Conservation (phyloP, 192 early-diverging fungal species). For the Linnemannia exigua region DNA sequence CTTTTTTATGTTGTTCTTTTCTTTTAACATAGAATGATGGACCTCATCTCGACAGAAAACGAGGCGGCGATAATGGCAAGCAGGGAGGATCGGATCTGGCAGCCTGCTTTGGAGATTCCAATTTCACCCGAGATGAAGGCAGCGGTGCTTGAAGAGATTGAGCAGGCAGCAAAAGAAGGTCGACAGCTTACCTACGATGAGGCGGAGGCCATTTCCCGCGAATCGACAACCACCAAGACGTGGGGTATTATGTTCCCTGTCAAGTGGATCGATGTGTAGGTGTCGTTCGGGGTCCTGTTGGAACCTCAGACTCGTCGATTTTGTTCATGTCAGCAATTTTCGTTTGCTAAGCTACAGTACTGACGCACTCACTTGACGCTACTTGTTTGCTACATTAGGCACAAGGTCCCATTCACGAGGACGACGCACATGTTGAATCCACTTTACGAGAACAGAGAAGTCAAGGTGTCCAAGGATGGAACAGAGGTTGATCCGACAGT, state of each 20-base stretch:
- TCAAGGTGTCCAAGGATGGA: slow-evolving; percentile 65
- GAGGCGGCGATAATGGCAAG: slow-evolving; percentile 38
- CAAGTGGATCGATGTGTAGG: slow-evolving; percentile 66
- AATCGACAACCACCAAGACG: slow-evolving; percentile 57
- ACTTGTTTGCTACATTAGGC: slow-evolving; percentile 33
- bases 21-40: slow-evolving; percentile 47
- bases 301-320: too few species aligned
- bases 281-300: background rate
- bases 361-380: too few species aligned
- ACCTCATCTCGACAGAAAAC: slow-evolving; percentile 43
- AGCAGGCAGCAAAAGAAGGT: slow-evolving; percentile 43
- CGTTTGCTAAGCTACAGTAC: background rate
- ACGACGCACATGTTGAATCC: slow-evolving; percentile 62
- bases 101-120: slow-evolving; percentile 26
- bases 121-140: slow-evolving; percentile 50
- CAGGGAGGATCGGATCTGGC: slow-evolving; percentile 43
- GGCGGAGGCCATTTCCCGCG: slow-evolving; percentile 45
- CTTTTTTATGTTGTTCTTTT: background rate
- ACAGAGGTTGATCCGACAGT: slow-evolving; percentile 61
- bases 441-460: slow-evolving; percentile 62
- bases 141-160: slow-evolving; percentile 44
- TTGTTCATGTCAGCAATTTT: too few species aligned
- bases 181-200: slow-evolving; percentile 50
- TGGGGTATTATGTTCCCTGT: slow-evolving; percentile 64
- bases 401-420: slow-evolving; percentile 58